These are phyloP conservation scores for Cymodocea nodosa DNA, from an alignment of 116 monocot species.

Conservation along the genomic window DNA sequence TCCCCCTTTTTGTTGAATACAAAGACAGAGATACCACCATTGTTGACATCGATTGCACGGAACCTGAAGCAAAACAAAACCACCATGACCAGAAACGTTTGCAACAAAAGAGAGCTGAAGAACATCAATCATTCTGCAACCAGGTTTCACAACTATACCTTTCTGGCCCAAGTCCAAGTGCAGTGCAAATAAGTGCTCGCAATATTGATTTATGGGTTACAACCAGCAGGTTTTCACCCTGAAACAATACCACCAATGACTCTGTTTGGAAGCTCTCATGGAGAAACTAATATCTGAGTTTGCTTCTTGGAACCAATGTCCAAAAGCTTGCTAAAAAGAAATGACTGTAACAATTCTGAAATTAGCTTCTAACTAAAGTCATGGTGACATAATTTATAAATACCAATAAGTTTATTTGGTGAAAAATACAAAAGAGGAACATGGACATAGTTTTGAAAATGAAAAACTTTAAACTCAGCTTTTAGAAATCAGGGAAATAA, in stretches of 20 bases:
- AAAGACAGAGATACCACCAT: conserved; percentile 54
- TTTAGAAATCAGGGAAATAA: too few relatives aligned
- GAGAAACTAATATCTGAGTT: too few relatives aligned
- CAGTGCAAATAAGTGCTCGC: conserved; percentile 60
- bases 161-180: conserved; percentile 59
- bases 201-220: conserved; percentile 65
- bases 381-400: too few relatives aligned
- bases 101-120: neutral
- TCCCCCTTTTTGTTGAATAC: conserved; percentile 54
- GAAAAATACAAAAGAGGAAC: too few relatives aligned
- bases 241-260: neutral
- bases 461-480: too few relatives aligned
- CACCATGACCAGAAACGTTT: neutral
- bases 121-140: too few relatives aligned
- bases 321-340: neutral
- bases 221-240: conserved; percentile 61
- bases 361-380: too few relatives aligned
- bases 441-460: too few relatives aligned
- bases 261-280: neutral
- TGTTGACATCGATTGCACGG: conserved; percentile 57
- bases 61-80: conserved; percentile 27
- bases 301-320: neutral
- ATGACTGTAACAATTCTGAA: too few relatives aligned
- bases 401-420: too few relatives aligned
- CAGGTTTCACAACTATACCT: conserved; percentile 11